A percentile compares a stretch with the other conserved stretches of the same genome.
Evolutionary conservation across 1,139 yeast genomes (phyloP).

Genomic region (Meyerozyma guilliermondii): DNA sequence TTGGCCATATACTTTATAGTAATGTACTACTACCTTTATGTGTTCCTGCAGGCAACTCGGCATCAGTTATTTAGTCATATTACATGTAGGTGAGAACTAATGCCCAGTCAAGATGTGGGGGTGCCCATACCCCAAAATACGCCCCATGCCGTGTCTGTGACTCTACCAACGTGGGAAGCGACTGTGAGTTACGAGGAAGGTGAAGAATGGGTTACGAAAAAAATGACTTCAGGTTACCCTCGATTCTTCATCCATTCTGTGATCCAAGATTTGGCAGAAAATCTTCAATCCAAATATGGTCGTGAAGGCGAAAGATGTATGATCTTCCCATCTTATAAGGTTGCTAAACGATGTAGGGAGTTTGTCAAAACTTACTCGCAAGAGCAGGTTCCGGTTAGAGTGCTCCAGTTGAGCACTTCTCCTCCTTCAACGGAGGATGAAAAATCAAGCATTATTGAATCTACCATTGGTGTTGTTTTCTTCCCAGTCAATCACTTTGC

Average conservation of each 20-base stretch:
- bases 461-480: slow-evolving; percentile 72
- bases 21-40: too few species aligned
- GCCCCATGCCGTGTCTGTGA: slow-evolving; percentile 89
- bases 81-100: background rate
- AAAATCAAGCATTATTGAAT: slow-evolving; percentile 52
- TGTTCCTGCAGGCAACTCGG: too few species aligned
- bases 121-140: slow-evolving; percentile 84
- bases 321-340: slow-evolving; percentile 70
- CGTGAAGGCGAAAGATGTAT: slow-evolving; percentile 69
- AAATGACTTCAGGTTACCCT: slow-evolving; percentile 87
- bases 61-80: background rate
- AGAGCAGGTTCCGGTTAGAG: slow-evolving; percentile 42
- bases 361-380: slow-evolving; percentile 48
- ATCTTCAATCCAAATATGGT: slow-evolving; percentile 60
- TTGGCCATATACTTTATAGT: background rate
- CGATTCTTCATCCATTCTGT: slow-evolving; percentile 74
- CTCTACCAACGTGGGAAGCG: slow-evolving; percentile 92
- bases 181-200: slow-evolving; percentile 92
- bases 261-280: slow-evolving; percentile 56
- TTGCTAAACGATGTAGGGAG: slow-evolving; percentile 82
- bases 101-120: slow-evolving; percentile 51
- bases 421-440: slow-evolving; percentile 59
- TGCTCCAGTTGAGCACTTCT: slow-evolving; percentile 75
- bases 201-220: slow-evolving; percentile 71
- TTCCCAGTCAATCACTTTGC: slow-evolving; percentile 54